Conservation (phyloP, 2,329 filamentous ascomycete genomes). For the Neofusicoccum ribis region DNA sequence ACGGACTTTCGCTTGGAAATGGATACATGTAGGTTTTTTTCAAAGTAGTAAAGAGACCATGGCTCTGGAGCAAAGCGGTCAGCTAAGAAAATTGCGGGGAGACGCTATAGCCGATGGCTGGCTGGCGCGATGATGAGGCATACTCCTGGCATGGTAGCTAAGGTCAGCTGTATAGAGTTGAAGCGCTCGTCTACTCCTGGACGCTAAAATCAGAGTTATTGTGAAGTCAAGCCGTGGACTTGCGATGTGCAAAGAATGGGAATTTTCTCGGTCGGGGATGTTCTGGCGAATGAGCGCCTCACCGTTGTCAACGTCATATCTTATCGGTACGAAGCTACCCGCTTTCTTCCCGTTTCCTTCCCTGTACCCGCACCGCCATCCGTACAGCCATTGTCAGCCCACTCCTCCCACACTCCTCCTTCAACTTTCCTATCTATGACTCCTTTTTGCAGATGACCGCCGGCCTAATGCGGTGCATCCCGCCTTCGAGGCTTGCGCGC, state of each 20-base stretch:
- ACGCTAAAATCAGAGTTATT: no score
- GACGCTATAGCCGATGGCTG: no score
- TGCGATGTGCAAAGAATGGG: neutral
- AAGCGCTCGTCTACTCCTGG: no score
- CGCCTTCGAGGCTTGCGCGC: slow-evolving; percentile 33
- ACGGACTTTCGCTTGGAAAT: neutral
- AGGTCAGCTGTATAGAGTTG: no score
- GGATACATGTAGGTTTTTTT: neutral
- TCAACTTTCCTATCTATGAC: neutral
- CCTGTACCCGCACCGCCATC: neutral
- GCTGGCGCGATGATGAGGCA: no score
- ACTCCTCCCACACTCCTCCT: slow-evolving; percentile 5
- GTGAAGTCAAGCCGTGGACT: neutral
- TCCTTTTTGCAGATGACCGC: slow-evolving; percentile 39
- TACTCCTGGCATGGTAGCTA: no score
- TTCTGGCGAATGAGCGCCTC: slow-evolving; percentile 1
- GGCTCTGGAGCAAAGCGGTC: neutral
- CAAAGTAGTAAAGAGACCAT: neutral
- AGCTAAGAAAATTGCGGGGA: no score
- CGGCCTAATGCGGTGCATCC: slow-evolving; percentile 49
- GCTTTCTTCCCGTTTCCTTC: neutral
- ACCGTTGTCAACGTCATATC: neutral
- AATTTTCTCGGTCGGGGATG: neutral
- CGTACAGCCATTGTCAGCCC: neutral
- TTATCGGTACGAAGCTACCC: neutral